Percentiles rank a stretch among this genome's conserved stretches.
Conservation (phyloP, 345 rosid species). For the Moricandia moricandioides region DNA sequence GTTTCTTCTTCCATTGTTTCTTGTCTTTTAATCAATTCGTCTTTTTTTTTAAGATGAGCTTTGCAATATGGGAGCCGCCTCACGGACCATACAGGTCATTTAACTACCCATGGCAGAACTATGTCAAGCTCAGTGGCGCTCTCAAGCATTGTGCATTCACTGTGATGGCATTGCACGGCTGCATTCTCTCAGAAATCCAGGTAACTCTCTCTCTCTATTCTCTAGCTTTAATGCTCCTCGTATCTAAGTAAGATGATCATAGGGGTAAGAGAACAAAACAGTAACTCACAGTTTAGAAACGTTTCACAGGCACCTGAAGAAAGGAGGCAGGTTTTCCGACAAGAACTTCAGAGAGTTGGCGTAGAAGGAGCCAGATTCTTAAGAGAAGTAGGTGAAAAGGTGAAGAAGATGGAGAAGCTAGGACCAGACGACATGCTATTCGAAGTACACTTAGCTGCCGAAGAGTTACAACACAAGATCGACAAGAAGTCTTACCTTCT, state of each 20-base stretch:
- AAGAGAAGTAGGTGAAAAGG: conserved; percentile 70
- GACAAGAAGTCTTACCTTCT: conserved; percentile 83
- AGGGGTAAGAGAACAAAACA: conserved; percentile 39
- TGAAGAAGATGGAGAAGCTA: conserved; percentile 83
- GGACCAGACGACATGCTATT: conserved; percentile 58
- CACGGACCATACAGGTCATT: conserved; percentile 82
- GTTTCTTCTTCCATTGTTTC: not conserved
- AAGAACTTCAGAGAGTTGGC: conserved; percentile 70
- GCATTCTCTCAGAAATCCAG: conserved; percentile 96
- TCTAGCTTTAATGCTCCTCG: not conserved
- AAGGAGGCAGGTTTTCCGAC: conserved; percentile 59
- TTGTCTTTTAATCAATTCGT: conserved; percentile 3
- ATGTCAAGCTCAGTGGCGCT: conserved; percentile 84
- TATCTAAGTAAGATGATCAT: not conserved
- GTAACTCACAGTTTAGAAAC: not conserved
- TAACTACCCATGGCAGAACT: conserved; percentile 87
- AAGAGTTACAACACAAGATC: conserved; percentile 65
- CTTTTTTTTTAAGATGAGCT: conserved; percentile 55
- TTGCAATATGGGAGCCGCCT: conserved; percentile 98
- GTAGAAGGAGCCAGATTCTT: conserved; percentile 68
- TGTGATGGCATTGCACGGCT: conserved; percentile 94
- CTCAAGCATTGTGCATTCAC: conserved; percentile 93
- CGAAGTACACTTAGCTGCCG: conserved; percentile 73
- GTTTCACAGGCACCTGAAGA: conserved; percentile 73
- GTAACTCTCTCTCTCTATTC: conserved; percentile 34